phyloP scores from a whole-genome alignment of 129 eudicot species.

The Apium graveolens region DNA sequence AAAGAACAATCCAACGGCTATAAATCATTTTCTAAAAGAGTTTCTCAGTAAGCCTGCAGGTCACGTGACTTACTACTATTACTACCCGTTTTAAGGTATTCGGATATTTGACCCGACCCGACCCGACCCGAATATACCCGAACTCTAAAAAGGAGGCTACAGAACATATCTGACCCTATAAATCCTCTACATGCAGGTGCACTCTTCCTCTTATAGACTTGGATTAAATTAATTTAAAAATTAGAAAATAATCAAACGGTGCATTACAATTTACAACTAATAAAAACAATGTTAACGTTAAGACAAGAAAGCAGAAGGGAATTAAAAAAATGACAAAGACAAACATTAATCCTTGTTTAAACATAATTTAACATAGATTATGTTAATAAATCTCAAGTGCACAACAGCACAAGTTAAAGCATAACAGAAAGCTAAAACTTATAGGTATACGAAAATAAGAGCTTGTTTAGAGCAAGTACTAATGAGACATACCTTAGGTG shows the following conservation, averaged over 20 bases:
- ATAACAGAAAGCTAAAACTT: not conserved
- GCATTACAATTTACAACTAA: not conserved
- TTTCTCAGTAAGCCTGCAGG: not conserved
- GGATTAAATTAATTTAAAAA: not conserved
- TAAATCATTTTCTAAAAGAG: not conserved
- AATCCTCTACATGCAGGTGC: slow-evolving; percentile 1
- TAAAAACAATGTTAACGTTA: not conserved
- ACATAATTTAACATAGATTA: not conserved
- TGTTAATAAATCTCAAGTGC: not conserved
- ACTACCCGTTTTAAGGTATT: not conserved
- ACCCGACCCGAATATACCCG: too few species aligned
- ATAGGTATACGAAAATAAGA: too few species aligned
- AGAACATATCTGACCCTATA: not conserved
- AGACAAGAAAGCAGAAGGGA: too few species aligned
- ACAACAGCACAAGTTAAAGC: not conserved
- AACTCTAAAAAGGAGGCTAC: not conserved
- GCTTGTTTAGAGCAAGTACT: not conserved
- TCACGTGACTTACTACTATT: not conserved
- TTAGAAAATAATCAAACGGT: not conserved
- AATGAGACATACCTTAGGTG: not conserved
- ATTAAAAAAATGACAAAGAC: not conserved
- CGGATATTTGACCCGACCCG: not conserved
- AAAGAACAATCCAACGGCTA: slow-evolving; percentile 5
- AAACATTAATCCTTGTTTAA: not conserved
- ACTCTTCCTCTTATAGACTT: not conserved